phyloP scores from a whole-genome alignment of 75 land plant species.

The Pinus tabuliformis region DNA sequence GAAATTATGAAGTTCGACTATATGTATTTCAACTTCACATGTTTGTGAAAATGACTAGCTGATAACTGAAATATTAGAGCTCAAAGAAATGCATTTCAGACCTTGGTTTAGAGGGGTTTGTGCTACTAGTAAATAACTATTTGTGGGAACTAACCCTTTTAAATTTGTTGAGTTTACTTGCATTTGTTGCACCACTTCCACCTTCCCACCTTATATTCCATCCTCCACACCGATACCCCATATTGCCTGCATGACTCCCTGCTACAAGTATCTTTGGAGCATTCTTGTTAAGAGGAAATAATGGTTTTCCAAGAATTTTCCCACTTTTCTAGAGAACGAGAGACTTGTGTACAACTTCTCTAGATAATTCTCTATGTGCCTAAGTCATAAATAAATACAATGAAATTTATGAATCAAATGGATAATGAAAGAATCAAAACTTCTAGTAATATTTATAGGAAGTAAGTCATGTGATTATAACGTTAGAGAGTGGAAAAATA shows the following conservation, averaged over 20 bases:
- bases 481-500: not conserved
- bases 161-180: constrained; percentile 34
- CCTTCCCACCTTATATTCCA: constrained; percentile 85
- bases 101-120: no score
- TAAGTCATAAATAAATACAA: constrained; percentile 8
- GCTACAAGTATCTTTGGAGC: constrained; percentile 72
- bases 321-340: constrained; percentile 83
- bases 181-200: constrained; percentile 52
- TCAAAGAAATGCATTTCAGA: not conserved
- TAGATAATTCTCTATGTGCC: constrained; percentile 54
- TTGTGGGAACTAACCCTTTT: not conserved
- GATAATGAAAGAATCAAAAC: not conserved
- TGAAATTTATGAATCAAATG: not conserved
- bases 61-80: not conserved
- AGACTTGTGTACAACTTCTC: constrained; percentile 18
- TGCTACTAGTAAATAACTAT: no score
- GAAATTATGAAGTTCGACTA: no score
- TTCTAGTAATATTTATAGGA: no score
- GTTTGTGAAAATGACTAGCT: not conserved
- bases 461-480: not conserved
- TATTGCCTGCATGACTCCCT: constrained; percentile 81
- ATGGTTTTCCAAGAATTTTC: constrained; percentile 33
- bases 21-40: not conserved
- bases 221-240: constrained; percentile 91
- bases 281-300: constrained; percentile 65